Evolutionary conservation across 2,329 filamentous ascomycete genomes (phyloP), one percentile per base, ranked within the genome.

Genomic region (Claviceps humidiphila): DNA sequence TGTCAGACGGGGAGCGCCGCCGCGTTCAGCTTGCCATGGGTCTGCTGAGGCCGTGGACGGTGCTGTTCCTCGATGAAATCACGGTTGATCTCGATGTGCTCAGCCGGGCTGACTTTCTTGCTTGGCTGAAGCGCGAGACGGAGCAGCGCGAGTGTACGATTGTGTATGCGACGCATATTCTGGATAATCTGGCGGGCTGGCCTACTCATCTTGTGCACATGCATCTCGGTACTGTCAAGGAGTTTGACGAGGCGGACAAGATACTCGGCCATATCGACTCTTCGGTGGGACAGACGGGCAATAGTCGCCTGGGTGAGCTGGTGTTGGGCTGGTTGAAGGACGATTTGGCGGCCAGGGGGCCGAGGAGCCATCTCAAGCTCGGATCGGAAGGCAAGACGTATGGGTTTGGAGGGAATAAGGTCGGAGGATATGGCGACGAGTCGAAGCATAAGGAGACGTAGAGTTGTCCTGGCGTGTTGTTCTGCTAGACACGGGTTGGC

Each of bases 1-100:
- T 98, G 5, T 89, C 82, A 1, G 93, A 98, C 63, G 93, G 93
- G 50, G 93, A 98, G 73, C 74, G 93, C 16, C 77, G 93, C 16
- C 78, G 93, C 17, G 93, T 98, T 5, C 93, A 98, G 73, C 76
- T 98, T 7, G 90, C 90, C 55, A 98, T 98, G 93, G 93, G 93
- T 0, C 74, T 98, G 8, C 70, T 98, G 45, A 77, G 91, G 3
- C 93, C 93, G 1, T 98, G 93, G 93, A 83, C 81, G 11, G 85
- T 98, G 3, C 73, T 98, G 30, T 74, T 98, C 51, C 77, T 98
- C 42, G 93, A 98, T 65, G 91, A 97, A 68, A 95, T 97, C 66
- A 98, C 93, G 1, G 93, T 98, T 8, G 93, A 98, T 67, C 74
- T 98, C 55, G 93, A 98, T 68, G 77, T 98, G 53, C 77, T 96